A percentile compares a stretch with the other conserved stretches of the same genome.
These are phyloP conservation scores for Alternaria sp. DNA, from an alignment of 2,329 filamentous ascomycete species.

Conservation along the genomic window DNA sequence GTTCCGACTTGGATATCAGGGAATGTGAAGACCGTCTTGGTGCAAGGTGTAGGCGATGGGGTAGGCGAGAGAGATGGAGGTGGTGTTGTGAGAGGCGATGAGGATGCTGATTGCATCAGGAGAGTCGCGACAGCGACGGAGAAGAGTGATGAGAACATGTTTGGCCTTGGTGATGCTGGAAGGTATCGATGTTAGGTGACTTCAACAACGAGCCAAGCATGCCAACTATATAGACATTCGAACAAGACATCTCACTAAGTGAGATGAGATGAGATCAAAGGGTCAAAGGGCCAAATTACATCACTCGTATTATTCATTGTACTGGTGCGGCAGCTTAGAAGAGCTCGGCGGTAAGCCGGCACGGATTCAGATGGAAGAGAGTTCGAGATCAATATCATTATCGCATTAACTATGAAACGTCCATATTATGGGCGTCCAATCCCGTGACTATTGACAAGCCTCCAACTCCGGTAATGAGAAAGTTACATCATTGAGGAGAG, in stretches of 20 bases:
- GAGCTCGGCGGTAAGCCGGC: conserved; percentile 5
- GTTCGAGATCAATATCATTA: conserved; percentile 14
- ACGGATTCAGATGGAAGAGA: background rate
- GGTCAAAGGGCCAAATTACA: background rate
- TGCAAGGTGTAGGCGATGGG: conserved; percentile 20
- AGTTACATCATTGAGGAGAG: conserved; percentile 5
- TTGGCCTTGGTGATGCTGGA: background rate
- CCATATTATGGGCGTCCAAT: conserved; percentile 6
- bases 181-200: background rate
- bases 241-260: background rate
- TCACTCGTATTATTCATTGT: background rate
- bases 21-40: conserved; percentile 17
- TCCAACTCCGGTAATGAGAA: conserved; percentile 19
- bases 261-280: background rate
- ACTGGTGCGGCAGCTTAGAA: background rate
- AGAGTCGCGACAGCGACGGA: background rate
- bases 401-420: conserved; percentile 12
- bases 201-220: background rate
- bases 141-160: background rate
- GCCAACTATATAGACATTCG: background rate
- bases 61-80: background rate
- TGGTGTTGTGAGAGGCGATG: background rate
- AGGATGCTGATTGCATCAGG: background rate
- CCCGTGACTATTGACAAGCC: conserved; percentile 8
- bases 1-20: conserved; percentile 20